Percentiles rank a stretch among this genome's conserved stretches.
Conservation (phyloP, 352 stramenopile species). For the Phytopythium oedochilum region DNA sequence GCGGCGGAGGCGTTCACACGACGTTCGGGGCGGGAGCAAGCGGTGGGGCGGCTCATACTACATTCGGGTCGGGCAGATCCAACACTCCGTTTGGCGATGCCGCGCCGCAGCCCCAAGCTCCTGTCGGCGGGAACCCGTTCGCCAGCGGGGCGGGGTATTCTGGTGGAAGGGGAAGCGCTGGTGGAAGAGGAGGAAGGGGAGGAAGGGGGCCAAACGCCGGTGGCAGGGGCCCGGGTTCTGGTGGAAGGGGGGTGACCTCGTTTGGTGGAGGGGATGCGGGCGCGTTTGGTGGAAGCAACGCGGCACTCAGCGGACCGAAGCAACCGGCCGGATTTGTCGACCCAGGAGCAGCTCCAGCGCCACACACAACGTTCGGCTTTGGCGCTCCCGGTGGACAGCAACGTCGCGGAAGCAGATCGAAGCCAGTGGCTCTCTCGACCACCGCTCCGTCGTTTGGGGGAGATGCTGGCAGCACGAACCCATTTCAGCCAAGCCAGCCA, state of each 20-base stretch:
- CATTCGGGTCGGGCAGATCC: neutral
- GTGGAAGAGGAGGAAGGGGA: neutral
- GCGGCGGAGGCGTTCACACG: neutral
- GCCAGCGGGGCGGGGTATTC: neutral
- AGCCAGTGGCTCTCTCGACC: neutral
- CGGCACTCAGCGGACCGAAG: neutral
- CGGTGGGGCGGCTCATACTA: neutral
- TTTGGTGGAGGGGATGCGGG: neutral
- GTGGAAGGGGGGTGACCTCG: neutral
- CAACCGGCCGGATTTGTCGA: neutral
- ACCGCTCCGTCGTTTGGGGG: neutral
- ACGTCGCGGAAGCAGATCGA: neutral
- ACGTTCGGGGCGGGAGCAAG: neutral
- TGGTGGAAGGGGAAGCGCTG: neutral
- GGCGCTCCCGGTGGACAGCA: neutral
- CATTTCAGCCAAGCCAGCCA: neutral
- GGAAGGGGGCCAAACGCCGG: neutral
- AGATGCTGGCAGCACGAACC: neutral
- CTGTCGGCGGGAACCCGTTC: neutral
- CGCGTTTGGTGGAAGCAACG: neutral
- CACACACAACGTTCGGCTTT: conserved; percentile 2
- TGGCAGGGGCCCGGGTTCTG: neutral
- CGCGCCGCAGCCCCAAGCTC: neutral
- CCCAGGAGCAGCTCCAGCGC: neutral
- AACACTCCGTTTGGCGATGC: neutral